A percentile compares a stretch with the other conserved stretches of the same genome.
phyloP scores from a whole-genome alignment of 2,329 filamentous ascomycete genomes.

The Pseudonectria foliicola region DNA sequence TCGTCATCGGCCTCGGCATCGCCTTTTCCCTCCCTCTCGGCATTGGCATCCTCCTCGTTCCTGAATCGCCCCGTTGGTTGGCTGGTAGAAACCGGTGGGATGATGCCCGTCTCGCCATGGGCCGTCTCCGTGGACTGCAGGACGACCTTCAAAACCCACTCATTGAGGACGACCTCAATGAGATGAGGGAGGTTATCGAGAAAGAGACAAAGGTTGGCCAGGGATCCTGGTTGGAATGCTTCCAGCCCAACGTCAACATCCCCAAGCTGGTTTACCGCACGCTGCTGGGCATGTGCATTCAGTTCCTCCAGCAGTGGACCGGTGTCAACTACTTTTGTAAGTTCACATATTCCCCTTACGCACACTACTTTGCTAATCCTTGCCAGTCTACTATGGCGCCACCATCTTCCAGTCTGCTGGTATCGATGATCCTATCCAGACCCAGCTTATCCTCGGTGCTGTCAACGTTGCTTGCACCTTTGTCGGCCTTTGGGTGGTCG shows the following conservation, averaged over 20 bases:
- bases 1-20: slow-evolving; percentile 52
- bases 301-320: slow-evolving; percentile 62
- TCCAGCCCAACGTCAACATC: slow-evolving; percentile 43
- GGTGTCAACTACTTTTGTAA: slow-evolving; percentile 51
- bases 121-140: slow-evolving; percentile 45
- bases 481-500: slow-evolving; percentile 60
- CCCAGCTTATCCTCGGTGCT: slow-evolving; percentile 59
- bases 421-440: slow-evolving; percentile 57
- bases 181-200: slow-evolving; percentile 42
- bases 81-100: slow-evolving; percentile 41
- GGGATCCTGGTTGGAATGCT: slow-evolving; percentile 52
- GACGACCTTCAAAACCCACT: slow-evolving; percentile 36
- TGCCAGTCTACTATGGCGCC: slow-evolving; percentile 51
- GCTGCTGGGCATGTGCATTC: slow-evolving; percentile 53
- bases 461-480: slow-evolving; percentile 65
- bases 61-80: slow-evolving; percentile 52
- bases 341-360: background rate
- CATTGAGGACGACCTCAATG: slow-evolving; percentile 45
- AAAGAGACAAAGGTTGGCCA: slow-evolving; percentile 37
- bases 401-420: slow-evolving; percentile 62
- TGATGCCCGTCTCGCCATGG: slow-evolving; percentile 42
- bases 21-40: slow-evolving; percentile 45
- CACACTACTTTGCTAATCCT: slow-evolving; percentile 45
- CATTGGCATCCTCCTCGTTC: slow-evolving; percentile 45
- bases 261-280: slow-evolving; percentile 59